A percentile compares a stretch with the other conserved stretches of the same genome.
Conservation (phyloP, 2,329 filamentous ascomycete species). For the Lanzia echinophila region DNA sequence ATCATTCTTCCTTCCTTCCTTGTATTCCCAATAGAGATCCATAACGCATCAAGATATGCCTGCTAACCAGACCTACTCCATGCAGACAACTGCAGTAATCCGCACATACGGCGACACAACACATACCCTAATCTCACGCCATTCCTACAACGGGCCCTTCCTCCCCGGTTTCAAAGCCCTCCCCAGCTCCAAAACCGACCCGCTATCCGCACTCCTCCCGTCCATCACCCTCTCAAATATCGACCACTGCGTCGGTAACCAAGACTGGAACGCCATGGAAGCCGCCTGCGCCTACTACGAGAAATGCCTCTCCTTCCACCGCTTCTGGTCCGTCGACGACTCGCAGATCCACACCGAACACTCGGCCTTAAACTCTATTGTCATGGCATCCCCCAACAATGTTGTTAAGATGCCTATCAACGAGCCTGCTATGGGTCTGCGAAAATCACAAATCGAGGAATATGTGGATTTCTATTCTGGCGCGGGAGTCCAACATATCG, state of each 20-base stretch:
- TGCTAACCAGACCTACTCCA: not conserved
- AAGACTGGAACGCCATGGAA: slow-evolving; percentile 86
- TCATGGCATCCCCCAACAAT: slow-evolving; percentile 82
- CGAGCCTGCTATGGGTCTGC: slow-evolving; percentile 84
- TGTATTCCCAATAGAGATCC: too few relatives aligned
- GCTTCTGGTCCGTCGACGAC: slow-evolving; percentile 97
- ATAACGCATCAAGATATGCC: too few relatives aligned
- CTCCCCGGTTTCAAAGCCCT: slow-evolving; percentile 71
- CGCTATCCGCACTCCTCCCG: slow-evolving; percentile 44
- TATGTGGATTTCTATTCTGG: slow-evolving; percentile 86
- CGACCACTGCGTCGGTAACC: slow-evolving; percentile 97
- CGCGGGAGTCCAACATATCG: slow-evolving; percentile 88
- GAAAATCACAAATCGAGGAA: slow-evolving; percentile 91
- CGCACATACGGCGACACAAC: slow-evolving; percentile 93
- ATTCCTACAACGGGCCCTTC: slow-evolving; percentile 66
- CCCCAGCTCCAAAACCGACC: slow-evolving; percentile 31
- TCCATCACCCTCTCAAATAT: slow-evolving; percentile 64
- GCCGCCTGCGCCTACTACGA: slow-evolving; percentile 68
- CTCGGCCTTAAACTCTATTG: slow-evolving; percentile 79
- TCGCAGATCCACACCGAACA: slow-evolving; percentile 88
- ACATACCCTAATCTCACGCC: slow-evolving; percentile 78
- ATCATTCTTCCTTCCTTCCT: not conserved
- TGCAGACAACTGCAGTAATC: slow-evolving; percentile 62
- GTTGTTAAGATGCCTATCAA: slow-evolving; percentile 98
- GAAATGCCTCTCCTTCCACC: slow-evolving; percentile 82